Conservation (phyloP, 2,329 filamentous ascomycete genomes). For the Calonectria multiphialidica region DNA sequence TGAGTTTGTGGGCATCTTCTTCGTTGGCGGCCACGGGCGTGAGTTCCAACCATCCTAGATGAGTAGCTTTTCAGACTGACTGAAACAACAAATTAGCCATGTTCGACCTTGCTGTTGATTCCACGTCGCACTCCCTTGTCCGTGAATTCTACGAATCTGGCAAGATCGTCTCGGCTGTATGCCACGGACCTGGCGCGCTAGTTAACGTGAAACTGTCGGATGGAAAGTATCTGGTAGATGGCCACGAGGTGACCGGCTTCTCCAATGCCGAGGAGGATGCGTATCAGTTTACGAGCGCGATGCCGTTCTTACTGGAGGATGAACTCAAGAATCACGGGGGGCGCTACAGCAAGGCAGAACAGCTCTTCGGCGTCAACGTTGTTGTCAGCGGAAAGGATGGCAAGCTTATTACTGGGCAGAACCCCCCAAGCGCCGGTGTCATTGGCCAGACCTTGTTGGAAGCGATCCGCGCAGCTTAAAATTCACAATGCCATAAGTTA, state of each 20-base stretch:
- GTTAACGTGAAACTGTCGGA: constrained; percentile 15
- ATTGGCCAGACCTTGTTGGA: too few relatives aligned
- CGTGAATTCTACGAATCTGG: constrained; percentile 20
- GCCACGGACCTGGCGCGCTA: constrained; percentile 15
- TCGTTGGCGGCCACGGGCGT: constrained; percentile 11
- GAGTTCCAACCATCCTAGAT: background rate
- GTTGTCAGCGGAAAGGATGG: constrained; percentile 54
- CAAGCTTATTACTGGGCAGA: constrained; percentile 67
- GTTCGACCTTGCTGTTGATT: constrained; percentile 8
- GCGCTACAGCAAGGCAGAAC: constrained; percentile 64
- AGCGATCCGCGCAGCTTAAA: too few relatives aligned
- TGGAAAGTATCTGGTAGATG: background rate
- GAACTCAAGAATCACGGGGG: constrained; percentile 62
- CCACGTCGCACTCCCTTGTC: background rate
- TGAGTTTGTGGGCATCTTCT: constrained; percentile 11
- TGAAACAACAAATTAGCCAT: background rate
- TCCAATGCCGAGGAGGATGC: constrained; percentile 42
- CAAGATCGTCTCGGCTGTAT: constrained; percentile 11
- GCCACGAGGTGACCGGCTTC: constrained; percentile 15
- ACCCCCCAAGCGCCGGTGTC: constrained; percentile 59
- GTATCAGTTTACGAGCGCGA: constrained; percentile 59
- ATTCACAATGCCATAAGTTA: too few relatives aligned
- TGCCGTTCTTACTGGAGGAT: constrained; percentile 70
- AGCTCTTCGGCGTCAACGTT: constrained; percentile 61
- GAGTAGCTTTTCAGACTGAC: background rate